phyloP scores from a whole-genome alignment of 1,284 basidiomycete species.

The Porodaedalea pini region DNA sequence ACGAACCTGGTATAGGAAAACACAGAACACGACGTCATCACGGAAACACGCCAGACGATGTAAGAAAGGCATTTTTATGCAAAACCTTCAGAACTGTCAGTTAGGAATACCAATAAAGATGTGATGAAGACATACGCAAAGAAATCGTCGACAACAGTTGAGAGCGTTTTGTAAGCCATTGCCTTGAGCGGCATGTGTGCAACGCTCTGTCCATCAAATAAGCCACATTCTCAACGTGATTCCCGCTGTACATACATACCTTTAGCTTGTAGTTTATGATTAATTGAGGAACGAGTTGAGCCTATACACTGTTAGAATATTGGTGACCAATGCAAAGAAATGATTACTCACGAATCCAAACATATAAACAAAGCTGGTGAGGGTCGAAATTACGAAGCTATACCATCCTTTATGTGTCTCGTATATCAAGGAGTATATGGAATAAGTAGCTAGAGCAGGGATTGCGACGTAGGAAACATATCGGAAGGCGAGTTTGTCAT shows the following conservation, averaged over 20 bases:
- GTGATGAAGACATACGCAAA: constrained; percentile 62
- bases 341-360: constrained; percentile 84
- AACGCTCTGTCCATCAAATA: constrained; percentile 55
- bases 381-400: constrained; percentile 86
- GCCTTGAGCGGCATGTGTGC: constrained; percentile 96
- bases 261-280: constrained; percentile 97
- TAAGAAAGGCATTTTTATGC: constrained; percentile 93
- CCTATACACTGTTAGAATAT: constrained; percentile 39
- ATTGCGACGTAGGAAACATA: constrained; percentile 87
- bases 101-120: constrained; percentile 16
- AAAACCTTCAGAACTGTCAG: constrained; percentile 56
- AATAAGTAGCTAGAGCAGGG: constrained; percentile 82
- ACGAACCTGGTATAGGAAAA: constrained; percentile 81
- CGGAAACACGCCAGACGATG: constrained; percentile 89
- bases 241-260: constrained; percentile 40
- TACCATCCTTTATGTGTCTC: constrained; percentile 93
- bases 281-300: constrained; percentile 86
- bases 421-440: constrained; percentile 87
- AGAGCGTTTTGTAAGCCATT: constrained; percentile 92
- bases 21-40: constrained; percentile 87
- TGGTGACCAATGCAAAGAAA: not conserved
- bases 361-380: constrained; percentile 90
- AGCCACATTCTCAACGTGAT: constrained; percentile 27
- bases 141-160: constrained; percentile 89
- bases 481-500: constrained; percentile 83